These are phyloP conservation scores for Picocystis salinarum DNA, from an alignment of 139 green algal species.

Conservation along the genomic window DNA sequence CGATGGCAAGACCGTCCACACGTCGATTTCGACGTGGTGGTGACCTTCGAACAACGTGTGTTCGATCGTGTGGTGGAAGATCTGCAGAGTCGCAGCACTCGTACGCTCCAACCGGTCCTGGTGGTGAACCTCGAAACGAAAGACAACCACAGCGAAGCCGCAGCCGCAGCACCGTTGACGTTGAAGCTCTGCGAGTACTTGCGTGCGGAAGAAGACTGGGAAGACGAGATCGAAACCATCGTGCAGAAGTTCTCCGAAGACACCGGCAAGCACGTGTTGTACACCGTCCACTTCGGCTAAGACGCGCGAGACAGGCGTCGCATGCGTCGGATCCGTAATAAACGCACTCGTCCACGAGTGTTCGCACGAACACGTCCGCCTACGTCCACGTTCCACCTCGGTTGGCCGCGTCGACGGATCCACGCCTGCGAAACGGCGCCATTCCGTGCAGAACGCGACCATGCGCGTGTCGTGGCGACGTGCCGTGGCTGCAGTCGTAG, in stretches of 20 bases:
- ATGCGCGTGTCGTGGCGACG: no score
- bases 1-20: conserved; percentile 53
- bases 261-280: conserved; percentile 27
- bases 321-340: no score
- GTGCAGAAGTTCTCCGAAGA: conserved; percentile 32
- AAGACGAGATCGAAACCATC: conserved; percentile 42
- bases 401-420: no score
- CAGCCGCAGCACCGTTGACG: conserved; percentile 42
- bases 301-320: no score
- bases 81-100: conserved; percentile 11
- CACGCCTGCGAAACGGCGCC: no score
- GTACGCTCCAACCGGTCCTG: conserved; percentile 28
- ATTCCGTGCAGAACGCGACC: no score
- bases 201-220: conserved; percentile 32
- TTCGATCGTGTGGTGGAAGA: conserved; percentile 30
- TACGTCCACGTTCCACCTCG: no score
- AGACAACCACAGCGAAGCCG: conserved; percentile 63
- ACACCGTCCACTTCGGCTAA: conserved; percentile 52
- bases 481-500: no score
- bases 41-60: conserved; percentile 51
- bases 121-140: conserved; percentile 68
- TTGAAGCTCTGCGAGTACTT: conserved; percentile 53
- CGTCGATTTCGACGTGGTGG: conserved; percentile 38
- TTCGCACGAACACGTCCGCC: no score
- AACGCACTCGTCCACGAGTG: no score